Conservation (phyloP, 768 basidiomycete genomes). For the Cystofilobasidium macerans region DNA sequence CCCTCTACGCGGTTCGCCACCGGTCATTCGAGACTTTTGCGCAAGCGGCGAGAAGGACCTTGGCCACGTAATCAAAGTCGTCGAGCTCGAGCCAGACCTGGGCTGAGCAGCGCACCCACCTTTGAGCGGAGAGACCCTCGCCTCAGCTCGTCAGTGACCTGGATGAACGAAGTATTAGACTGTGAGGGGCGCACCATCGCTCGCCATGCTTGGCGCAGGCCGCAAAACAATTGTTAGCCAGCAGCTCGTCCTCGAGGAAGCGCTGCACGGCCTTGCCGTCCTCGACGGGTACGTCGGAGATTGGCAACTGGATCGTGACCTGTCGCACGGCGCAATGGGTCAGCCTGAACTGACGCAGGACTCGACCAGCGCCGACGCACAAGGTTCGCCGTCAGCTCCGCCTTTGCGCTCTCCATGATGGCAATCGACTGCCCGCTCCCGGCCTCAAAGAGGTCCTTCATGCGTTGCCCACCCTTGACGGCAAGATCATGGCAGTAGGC, state of each 20-base stretch:
- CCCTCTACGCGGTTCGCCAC: not conserved
- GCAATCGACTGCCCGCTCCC: not conserved
- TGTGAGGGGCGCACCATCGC: slow-evolving; percentile 5
- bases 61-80: slow-evolving; percentile 20
- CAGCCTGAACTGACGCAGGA: not conserved
- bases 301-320: slow-evolving; percentile 10
- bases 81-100: slow-evolving; percentile 23
- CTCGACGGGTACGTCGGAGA: not conserved
- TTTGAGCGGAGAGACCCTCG: not conserved
- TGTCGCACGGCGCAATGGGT: not conserved
- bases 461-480: slow-evolving; percentile 12
- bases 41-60: not conserved
- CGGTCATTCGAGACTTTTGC: slow-evolving; percentile 5
- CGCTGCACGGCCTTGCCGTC: not conserved
- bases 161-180: not conserved
- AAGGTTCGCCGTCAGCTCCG: slow-evolving; percentile 14
- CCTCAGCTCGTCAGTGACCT: not conserved
- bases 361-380: not conserved
- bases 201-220: slow-evolving; percentile 5
- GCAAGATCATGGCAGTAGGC: slow-evolving; percentile 17
- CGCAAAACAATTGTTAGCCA: slow-evolving; percentile 12
- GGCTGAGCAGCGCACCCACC: slow-evolving; percentile 14
- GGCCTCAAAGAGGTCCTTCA: slow-evolving; percentile 7
- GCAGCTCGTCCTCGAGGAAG: slow-evolving; percentile 9
- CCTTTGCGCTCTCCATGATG: slow-evolving; percentile 24